A percentile compares a stretch with the other conserved stretches of the same genome.
Evolutionary conservation across 2,329 filamentous ascomycete species (phyloP).

Genomic region (Diaporthe citri): DNA sequence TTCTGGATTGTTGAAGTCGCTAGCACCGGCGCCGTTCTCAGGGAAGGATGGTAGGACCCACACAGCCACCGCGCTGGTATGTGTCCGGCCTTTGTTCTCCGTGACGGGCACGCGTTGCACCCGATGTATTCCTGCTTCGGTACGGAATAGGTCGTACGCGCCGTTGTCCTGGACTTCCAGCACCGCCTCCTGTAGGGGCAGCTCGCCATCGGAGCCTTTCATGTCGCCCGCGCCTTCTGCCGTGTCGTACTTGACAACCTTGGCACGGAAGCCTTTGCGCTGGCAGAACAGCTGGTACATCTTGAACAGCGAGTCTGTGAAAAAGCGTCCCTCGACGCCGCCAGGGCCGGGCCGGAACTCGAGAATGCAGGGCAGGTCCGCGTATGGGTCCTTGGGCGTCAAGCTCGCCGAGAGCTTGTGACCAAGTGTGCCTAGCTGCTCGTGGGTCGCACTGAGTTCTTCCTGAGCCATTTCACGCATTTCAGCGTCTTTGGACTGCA

Average conservation of each 20-base stretch:
- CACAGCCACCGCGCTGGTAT: constrained; percentile 92
- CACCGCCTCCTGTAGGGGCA: constrained; percentile 86
- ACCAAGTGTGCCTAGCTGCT: constrained; percentile 72
- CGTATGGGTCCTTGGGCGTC: constrained; percentile 90
- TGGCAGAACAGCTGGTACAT: constrained; percentile 91
- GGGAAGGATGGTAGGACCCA: constrained; percentile 91
- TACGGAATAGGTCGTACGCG: constrained; percentile 84
- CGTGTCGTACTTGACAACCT: constrained; percentile 84
- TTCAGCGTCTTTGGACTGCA: constrained; percentile 71
- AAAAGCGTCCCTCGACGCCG: constrained; percentile 90
- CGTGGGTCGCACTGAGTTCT: constrained; percentile 78
- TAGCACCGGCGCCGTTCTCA: constrained; percentile 59
- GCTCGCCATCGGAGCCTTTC: constrained; percentile 69
- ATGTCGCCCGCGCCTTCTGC: constrained; percentile 72
- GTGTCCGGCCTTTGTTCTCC: constrained; percentile 89
- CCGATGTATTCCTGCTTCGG: constrained; percentile 93
- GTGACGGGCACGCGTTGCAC: constrained; percentile 95
- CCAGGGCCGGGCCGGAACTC: constrained; percentile 94
- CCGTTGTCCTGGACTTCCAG: constrained; percentile 83
- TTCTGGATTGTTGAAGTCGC: constrained; percentile 82
- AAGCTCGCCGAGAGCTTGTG: constrained; percentile 80
- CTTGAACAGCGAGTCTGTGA: constrained; percentile 85
- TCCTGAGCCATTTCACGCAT: constrained; percentile 83
- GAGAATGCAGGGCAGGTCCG: constrained; percentile 87
- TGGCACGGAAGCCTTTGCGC: constrained; percentile 73